Evolutionary conservation across 495 filamentous ascomycete species (phyloP).

Genomic region (Daldinia grandis): DNA sequence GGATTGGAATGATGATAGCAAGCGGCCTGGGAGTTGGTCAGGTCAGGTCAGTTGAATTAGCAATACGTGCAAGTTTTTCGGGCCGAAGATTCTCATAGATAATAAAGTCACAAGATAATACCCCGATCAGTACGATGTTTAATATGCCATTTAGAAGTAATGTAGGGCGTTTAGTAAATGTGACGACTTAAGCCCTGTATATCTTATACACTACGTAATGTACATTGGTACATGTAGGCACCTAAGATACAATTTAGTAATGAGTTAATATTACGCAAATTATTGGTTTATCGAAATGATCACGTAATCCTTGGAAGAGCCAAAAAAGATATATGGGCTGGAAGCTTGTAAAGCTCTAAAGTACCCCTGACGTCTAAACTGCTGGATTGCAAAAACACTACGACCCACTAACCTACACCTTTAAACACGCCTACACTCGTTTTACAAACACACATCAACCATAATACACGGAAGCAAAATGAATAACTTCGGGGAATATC

Average conservation of each 20-base stretch:
- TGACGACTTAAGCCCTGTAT: no score
- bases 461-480: constrained; percentile 48
- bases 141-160: constrained; percentile 10
- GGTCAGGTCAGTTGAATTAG: constrained; percentile 13
- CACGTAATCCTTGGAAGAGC: no score
- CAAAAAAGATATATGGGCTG: no score
- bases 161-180: no score
- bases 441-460: constrained; percentile 6
- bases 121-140: constrained; percentile 18
- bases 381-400: not conserved
- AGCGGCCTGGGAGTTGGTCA: constrained; percentile 6
- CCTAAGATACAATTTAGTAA: no score
- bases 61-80: constrained; percentile 28
- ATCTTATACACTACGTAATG: no score
- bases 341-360: not conserved
- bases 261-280: no score
- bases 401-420: not conserved
- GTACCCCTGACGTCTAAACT: not conserved
- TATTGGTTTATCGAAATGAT: no score
- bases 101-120: constrained; percentile 40
- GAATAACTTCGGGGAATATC: constrained; percentile 64
- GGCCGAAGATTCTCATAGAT: constrained; percentile 29
- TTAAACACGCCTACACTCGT: not conserved
- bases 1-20: constrained; percentile 1
- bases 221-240: no score